phyloP scores from a whole-genome alignment of 306 rosid species.

The Medicago truncatula region MtrunA17r5.0-ANR NC_053042.1:48855501-48856000 shows the following conservation, averaged over 20 bases:
- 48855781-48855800: too few relatives aligned
- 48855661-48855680: conserved; percentile 8
- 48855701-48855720: conserved; percentile 1
- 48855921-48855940: background rate
- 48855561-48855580: conserved; percentile 38
- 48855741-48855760: background rate
- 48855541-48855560: conserved; percentile 72
- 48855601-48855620: background rate
- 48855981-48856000: too few relatives aligned
- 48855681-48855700: background rate
- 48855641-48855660: background rate
- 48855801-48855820: too few relatives aligned
- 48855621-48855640: background rate
- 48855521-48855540: conserved; percentile 82
- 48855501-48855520: conserved; percentile 79
- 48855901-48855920: background rate
- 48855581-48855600: conserved; percentile 13
- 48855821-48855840: background rate
- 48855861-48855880: too few relatives aligned
- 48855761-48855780: background rate
- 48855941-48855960: background rate
- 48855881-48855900: too few relatives aligned
- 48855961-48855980: background rate
- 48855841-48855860: background rate
- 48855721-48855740: background rate